Evolutionary conservation across 1,139 yeast genomes (phyloP).

Genomic region (Candida neerlandica): DNA sequence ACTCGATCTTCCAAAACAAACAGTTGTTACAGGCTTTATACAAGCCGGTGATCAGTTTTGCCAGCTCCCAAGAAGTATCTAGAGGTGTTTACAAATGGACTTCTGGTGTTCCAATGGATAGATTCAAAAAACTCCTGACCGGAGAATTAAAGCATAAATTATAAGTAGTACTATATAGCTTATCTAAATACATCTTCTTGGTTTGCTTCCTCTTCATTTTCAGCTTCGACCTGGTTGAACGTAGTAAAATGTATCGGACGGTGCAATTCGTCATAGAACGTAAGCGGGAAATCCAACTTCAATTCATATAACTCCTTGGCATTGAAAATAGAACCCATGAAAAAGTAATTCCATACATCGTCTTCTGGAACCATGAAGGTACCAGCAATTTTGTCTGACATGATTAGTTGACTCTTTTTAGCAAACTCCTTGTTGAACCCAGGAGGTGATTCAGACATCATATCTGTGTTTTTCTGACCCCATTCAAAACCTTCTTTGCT

Average conservation of each 20-base stretch:
- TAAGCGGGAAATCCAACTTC: conserved; percentile 76
- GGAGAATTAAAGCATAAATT: conserved; percentile 67
- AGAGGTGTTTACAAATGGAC: conserved; percentile 72
- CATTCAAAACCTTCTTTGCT: conserved; percentile 70
- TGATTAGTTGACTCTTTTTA: conserved; percentile 64
- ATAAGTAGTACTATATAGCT: conserved; percentile 9
- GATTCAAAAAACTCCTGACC: conserved; percentile 58
- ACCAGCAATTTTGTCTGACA: conserved; percentile 79
- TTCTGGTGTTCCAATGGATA: conserved; percentile 69
- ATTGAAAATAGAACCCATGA: conserved; percentile 85
- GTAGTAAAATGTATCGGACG: conserved; percentile 85
- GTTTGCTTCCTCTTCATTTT: conserved; percentile 61
- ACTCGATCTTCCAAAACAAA: conserved; percentile 65
- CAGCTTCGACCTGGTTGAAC: conserved; percentile 68
- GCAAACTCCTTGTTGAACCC: conserved; percentile 69
- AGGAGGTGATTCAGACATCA: conserved; percentile 53
- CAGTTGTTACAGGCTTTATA: conserved; percentile 52
- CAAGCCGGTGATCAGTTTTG: conserved; percentile 45
- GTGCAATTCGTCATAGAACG: conserved; percentile 83
- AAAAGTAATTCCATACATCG: conserved; percentile 87
- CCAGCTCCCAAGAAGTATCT: conserved; percentile 65
- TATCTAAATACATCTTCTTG: conserved; percentile 72
- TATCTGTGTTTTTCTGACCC: conserved; percentile 71
- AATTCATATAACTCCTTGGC: conserved; percentile 59
- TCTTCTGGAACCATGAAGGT: conserved; percentile 86